A percentile compares a stretch with the other conserved stretches of the same genome.
These are phyloP conservation scores for Globisporangium cylindrosporum DNA, from an alignment of 352 stramenopile species.

Conservation along the genomic window DNA sequence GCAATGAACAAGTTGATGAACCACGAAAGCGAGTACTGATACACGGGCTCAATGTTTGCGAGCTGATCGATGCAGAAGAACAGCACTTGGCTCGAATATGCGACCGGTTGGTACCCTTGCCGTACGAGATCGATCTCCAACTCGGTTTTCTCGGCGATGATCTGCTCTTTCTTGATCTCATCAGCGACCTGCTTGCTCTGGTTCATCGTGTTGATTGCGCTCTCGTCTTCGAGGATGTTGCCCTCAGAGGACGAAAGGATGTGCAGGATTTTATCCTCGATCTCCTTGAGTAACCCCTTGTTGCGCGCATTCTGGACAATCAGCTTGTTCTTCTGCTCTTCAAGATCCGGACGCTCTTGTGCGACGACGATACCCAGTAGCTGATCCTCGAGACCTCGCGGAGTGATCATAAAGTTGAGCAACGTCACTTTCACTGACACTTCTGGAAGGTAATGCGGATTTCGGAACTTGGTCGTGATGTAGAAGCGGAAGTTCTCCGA, in stretches of 20 bases:
- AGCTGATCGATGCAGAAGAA: conserved; percentile 95
- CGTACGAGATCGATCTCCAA: conserved; percentile 89
- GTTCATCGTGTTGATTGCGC: conserved; percentile 92
- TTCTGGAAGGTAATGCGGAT: conserved; percentile 93
- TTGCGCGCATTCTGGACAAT: conserved; percentile 92
- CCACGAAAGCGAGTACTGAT: conserved; percentile 92
- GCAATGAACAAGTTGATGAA: conserved; percentile 91
- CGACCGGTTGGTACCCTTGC: conserved; percentile 86
- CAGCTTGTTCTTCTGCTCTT: conserved; percentile 92
- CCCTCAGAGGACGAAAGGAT: conserved; percentile 90
- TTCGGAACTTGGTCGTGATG: conserved; percentile 93
- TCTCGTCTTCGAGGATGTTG: conserved; percentile 93
- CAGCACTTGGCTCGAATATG: conserved; percentile 89
- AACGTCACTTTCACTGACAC: conserved; percentile 93
- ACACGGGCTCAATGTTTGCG: conserved; percentile 92
- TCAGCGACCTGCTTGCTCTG: conserved; percentile 88
- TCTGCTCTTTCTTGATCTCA: conserved; percentile 93
- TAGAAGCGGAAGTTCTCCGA: conserved; percentile 92
- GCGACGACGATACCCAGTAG: conserved; percentile 92
- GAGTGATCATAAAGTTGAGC: conserved; percentile 96
- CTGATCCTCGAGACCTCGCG: conserved; percentile 90
- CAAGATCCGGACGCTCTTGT: conserved; percentile 90
- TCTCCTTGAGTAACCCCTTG: conserved; percentile 90
- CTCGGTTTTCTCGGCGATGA: conserved; percentile 88
- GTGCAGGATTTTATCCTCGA: conserved; percentile 93